Evolutionary conservation across 257 asterid genomes (phyloP), one percentile per base, ranked within the genome.

Genomic region (Catharanthus roseus): DNA sequence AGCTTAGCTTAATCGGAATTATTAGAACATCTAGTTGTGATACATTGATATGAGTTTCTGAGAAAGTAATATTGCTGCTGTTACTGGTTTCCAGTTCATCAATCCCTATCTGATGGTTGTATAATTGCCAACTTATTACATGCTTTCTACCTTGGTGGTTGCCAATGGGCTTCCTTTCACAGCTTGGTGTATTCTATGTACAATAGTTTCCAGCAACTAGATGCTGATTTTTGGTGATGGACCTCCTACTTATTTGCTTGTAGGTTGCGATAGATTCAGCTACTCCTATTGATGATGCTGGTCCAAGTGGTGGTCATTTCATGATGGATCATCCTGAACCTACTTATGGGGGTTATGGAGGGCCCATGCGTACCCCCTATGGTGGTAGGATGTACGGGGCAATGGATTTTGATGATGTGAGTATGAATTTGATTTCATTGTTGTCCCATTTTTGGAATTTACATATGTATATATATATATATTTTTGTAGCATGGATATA

Each of bases 241-340:
- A n/a, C 58, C 6, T 62, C 44, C 34, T 38, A 34, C 72, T 69
- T 44, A 58, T 58, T 7, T 15, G 26, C 31, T 55, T 81, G 66
- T 81, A 91, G 98, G 97, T 95, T 75, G 99, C 99, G 57, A 95
- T 95, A 70, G 99, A 95, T 85, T 91, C 99, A 66, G 98, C 99
- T 65, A 95, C 99, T 38, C 98, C 98, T 24, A 54, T 95, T 83
- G 99, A 95, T 78, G 99, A 91, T 80, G 92, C 93, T 69, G 95
- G 93, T 60, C 89, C 93, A 16, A 88, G 99, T 81, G 77, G 84
- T 69, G 77, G 84, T 69, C 84, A 79, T 82, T 78, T 83, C 75
- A 60, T 83, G 87, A 83, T 80, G 86, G 85, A 79, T 77, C 83
- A 81, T 79, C 91, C 89, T 18, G 98, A 91, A 75, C 92, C 93